Evolutionary conservation across 108 stramenopile species (phyloP), one percentile per base, ranked within the genome.

Genomic region (Fragilariopsis cylindrus): DNA sequence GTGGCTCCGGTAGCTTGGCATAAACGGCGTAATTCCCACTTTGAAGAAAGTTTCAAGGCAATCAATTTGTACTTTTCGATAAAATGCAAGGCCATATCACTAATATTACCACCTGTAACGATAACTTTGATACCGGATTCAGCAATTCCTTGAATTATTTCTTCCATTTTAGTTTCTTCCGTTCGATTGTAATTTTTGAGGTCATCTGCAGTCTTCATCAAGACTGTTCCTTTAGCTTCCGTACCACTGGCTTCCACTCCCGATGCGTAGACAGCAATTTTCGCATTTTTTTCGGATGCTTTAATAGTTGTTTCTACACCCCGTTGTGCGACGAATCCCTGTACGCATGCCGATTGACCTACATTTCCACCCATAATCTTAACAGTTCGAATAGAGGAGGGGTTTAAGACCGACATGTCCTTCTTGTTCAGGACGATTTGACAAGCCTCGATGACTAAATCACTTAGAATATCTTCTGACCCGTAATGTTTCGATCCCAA

Each of bases 151-250:
- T 94, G 90, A 80, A 99, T 90, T 74, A 97, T 93, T 84, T 98
- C 97, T 77, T 98, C 97, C 96, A 99, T 97, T 73, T 94, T 93
- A 65, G 78, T 83, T 84, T 98, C 99, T 85, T 98, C 99, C 19
- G 95, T 90, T 76, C 93, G 93, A 93, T 98, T 99, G 96, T 98
- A 99, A 77, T 82, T 88, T 79, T 91, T 90, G 64, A 99, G 88
- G 79, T 99, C 98, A 66, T 98, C 99, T 13, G 98, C 99, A 65
- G 75, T 97, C 85, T 97, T 97, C 85, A 99, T 96, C 65, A 98
- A 82, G 58, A 99, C 98, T n/a, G 99, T 99, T 57, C 99, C 98
- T 91, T 99, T 99, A 72, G 99, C 96, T 85, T 99, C 99, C 5
- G 99, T 98, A 48, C 83, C 72, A 54, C 87, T 82, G 7, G 98